Evolutionary conservation across 73 alveolate species (phyloP).

Genomic region (Tetrahymena thermophila): DNA sequence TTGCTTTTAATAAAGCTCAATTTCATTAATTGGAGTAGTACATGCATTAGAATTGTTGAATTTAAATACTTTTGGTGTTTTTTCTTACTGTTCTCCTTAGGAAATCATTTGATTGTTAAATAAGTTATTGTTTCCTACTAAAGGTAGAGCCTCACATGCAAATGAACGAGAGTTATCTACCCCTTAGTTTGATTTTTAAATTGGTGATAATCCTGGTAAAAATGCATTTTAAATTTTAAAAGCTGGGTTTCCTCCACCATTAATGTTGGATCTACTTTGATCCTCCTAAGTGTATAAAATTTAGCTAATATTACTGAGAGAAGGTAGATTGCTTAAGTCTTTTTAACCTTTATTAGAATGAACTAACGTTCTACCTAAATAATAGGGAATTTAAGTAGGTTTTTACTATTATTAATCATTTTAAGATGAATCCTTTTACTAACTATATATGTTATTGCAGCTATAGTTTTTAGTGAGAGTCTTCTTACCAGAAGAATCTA

Average conservation of each 20-base stretch:
- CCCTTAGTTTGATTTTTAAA: background rate
- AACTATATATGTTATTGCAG: background rate
- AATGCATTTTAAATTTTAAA: background rate
- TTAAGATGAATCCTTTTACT: background rate
- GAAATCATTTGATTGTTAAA: background rate
- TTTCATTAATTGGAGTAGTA: background rate
- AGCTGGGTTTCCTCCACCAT: background rate
- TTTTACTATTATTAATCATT: background rate
- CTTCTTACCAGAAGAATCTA: background rate
- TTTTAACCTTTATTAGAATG: background rate
- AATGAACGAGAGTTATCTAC: background rate
- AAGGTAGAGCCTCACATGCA: background rate
- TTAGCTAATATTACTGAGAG: background rate
- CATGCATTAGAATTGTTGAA: background rate
- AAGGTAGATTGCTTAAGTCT: background rate
- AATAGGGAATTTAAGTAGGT: background rate
- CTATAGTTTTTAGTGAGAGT: background rate
- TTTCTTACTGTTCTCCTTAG: background rate
- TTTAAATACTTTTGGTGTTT: background rate
- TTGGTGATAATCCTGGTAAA: background rate
- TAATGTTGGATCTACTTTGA: background rate
- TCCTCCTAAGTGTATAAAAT: background rate
- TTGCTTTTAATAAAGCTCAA: background rate
- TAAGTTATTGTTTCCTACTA: background rate
- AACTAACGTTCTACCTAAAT: background rate